Base-by-base conservation (phyloP, 805 yeast genomes). In the Hanseniaspora mollemarum region DNA sequence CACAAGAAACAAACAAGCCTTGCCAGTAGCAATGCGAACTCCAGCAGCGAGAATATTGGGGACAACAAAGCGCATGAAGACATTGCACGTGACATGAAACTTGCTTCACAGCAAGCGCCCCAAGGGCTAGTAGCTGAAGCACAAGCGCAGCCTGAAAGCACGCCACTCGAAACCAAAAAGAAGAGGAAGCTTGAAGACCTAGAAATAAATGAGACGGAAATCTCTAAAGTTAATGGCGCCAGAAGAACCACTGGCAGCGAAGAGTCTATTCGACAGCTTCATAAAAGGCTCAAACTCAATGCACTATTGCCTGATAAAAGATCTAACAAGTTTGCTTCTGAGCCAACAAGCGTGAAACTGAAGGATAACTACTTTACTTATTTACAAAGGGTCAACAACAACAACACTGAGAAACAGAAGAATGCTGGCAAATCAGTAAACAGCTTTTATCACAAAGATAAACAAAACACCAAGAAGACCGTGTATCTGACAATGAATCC, bases 401-500 rank as follows among this genome's bases (percentile, higher is more conserved):
- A 33, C 19, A 37, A 50, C 15, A 36, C 37, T 4, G 36, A 45
- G 31, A 13, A 12, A 6, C 45, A 53, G 32, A 25, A 49, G 12
- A 3, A 25, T 7, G 22, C 28, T 42, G 41, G 29, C 8, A 33
- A 44, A 42, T 29, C 43, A 7, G 38, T 46, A 12, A 46, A 46
- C 18, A 46, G 43, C 12, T 46, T 38, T 29, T 54, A 54, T 25
- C 53, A 53, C 29, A 49, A 52, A 21, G 37, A 44, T 18, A 46
- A 39, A n/a, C 24, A 48, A 4, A 50, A 51, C 31, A 41, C 71
- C 7, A 66, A 67, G 31, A 73, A 75, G 28, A 59, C 72, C 0
- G 60, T 74, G 45, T 70, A 71, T 22, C 60, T 76, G 51, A 46
- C 76, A 7, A 66, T 75, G 69, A 76, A 76, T 15, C 80, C 75